Base-by-base conservation (phyloP, 176 grass and related monocot genomes). In the Metroxylon sagu region DNA sequence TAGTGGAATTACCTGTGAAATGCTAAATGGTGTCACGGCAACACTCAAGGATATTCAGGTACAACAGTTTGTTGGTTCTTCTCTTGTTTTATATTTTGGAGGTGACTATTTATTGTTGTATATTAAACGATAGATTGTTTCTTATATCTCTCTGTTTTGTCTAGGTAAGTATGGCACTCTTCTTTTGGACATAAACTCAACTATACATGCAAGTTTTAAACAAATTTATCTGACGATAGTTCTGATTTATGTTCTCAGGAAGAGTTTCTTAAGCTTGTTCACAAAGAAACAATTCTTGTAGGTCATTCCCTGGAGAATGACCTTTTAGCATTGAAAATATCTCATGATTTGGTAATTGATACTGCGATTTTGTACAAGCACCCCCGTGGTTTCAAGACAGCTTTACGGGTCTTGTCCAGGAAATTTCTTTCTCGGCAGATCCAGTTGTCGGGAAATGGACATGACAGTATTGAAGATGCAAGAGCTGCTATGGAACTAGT, bases 231-330 rank as follows among this genome's bases (percentile, higher is more conserved):
- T 62, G 18, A 62, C 48, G 18, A 19, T n/a, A 53, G 18, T 73
- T 53, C 18, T 12, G 52, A 48, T 76, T 74, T 27, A 18, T 82
- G 28, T 82, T 71, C 81, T 4, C 75, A 97, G 87, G 87, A 85
- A 80, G 84, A 83, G 26, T 90, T 97, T 79, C 61, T 74, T 71
- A 39, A 55, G 30, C 75, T 91, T 71, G 92, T 88, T 3, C 53
- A 85, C 61, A 91, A 82, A 77, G 92, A 97, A 80, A 97, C 92
- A 5, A 79, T 91, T 74, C 78, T 97, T 77, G 92, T 97, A 58
- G 92, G 87, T 3, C 92, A 97, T 84, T 97, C 92, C 70, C 80
- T 97, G 56, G 87, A 91, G 85, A 97, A 97, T 70, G 92, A 91
- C 26, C 81, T 97, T 71, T 70, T 62, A 54, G 87, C 92, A 61